Evolutionary conservation across 768 basidiomycete genomes (phyloP).

Genomic region (Chiua virens): DNA sequence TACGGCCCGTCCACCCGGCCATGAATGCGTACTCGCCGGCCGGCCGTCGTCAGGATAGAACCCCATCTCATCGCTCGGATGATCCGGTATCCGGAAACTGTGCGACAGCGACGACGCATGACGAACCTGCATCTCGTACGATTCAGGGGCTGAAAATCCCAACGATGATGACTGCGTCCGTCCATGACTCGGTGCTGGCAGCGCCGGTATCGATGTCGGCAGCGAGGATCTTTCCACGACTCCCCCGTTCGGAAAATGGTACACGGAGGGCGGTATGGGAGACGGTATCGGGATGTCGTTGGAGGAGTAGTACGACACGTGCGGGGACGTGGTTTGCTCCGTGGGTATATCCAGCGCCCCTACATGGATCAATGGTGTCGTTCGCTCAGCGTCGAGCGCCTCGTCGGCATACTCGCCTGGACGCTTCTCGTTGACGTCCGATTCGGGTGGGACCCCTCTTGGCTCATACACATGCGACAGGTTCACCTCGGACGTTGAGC

Average conservation of each 20-base stretch:
- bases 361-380: constrained; percentile 9
- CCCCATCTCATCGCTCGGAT: neutral
- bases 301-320: constrained; percentile 62
- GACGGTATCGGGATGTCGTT: constrained; percentile 53
- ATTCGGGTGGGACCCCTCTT: constrained; percentile 32
- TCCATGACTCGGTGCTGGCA: constrained; percentile 1
- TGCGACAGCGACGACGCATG: constrained; percentile 17
- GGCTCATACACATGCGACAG: constrained; percentile 47
- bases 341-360: constrained; percentile 1
- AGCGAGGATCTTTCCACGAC: constrained; percentile 35
- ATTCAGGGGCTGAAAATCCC: constrained; percentile 18
- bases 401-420: neutral
- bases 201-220: constrained; percentile 6
- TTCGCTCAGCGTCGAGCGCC: constrained; percentile 1
- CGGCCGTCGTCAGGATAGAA: neutral
- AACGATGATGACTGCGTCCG: neutral
- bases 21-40: constrained; percentile 15
- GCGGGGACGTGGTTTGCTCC: too few relatives aligned
- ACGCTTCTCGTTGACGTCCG: constrained; percentile 15
- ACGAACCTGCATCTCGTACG: constrained; percentile 42
- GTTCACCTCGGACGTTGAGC: constrained; percentile 65
- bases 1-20: constrained; percentile 19
- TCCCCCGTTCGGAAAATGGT: constrained; percentile 47
- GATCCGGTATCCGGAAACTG: neutral
- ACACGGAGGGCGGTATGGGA: constrained; percentile 53